Evolutionary conservation across 169 alveolate genomes (phyloP), one percentile per base, ranked within the genome.

Genomic region (Eimeria necatrix): DNA sequence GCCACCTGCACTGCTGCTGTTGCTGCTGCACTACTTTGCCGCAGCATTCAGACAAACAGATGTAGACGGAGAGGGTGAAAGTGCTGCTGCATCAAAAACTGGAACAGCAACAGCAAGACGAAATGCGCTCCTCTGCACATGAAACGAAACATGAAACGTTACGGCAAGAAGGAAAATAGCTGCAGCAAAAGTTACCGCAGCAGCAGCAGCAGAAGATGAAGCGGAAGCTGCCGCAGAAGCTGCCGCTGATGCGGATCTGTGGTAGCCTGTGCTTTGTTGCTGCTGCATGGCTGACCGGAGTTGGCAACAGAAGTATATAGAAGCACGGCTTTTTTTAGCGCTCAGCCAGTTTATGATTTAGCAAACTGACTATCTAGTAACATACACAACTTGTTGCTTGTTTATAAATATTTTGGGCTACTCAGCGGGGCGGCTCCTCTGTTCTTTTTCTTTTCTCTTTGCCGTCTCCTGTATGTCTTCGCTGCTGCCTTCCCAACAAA

Each of bases 161-260:
- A 24, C 84, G 20, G 60, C 84, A 14, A 9, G 41, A 26, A 46
- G 32, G 0, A 32, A 41, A 3, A 18, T 8, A 16, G 6, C 60
- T 52, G 84, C 22, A 9, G 26, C 5, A 41, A 48, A 73, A 59
- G 41, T 8, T 32, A 32, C 41, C 41, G 41, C 41, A 32, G 84
- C 60, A 22, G 49, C 68, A 48, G 49, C 49, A 76, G 61, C 61
- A 32, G 32, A 24, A 10, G n/a, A 46, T n/a, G 64, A 56, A 48
- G 64, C 87, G 4, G 87, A 56, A 41, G 87, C 48, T 49, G 87
- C 87, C 9, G 87, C 87, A 76, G 68, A 56, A 76, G 48, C 68
- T 5, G 87, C 48, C 12, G 12, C 20, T 3, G 68, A 32, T 32
- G 41, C 41, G 41, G 41, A 32, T 32, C 41, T 32, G 3, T 32